These are phyloP conservation scores for Stereum hirsutum DNA, from an alignment of 1,284 basidiomycete species.

Conservation along the genomic window DNA sequence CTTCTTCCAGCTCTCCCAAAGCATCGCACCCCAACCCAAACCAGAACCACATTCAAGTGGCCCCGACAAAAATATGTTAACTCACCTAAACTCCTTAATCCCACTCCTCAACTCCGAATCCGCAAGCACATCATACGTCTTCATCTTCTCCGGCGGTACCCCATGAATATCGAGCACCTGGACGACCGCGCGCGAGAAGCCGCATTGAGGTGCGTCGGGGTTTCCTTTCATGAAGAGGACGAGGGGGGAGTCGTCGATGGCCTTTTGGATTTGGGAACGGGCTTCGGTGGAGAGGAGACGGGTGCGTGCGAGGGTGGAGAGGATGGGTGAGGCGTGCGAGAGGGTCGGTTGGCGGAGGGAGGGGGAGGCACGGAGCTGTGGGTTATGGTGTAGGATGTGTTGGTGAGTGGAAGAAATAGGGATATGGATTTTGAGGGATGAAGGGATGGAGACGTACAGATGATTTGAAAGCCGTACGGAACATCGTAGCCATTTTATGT, in stretches of 20 bases:
- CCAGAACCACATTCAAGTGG: slow-evolving; percentile 22
- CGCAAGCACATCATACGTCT: slow-evolving; percentile 86
- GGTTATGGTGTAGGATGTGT: slow-evolving; percentile 7
- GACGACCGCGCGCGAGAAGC: slow-evolving; percentile 90
- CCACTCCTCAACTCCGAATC: slow-evolving; percentile 76
- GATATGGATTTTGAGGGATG: neutral
- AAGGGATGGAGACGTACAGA: slow-evolving; percentile 25
- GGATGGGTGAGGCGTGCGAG: neutral
- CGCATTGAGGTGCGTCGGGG: slow-evolving; percentile 63
- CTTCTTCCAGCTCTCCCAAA: too few relatives aligned
- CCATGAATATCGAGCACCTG: slow-evolving; percentile 89
- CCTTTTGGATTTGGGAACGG: slow-evolving; percentile 40
- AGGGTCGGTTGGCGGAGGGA: too few relatives aligned
- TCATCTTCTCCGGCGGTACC: slow-evolving; percentile 71
- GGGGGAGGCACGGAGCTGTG: too few relatives aligned
- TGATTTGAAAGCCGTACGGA: slow-evolving; percentile 32
- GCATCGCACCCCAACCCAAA: too few relatives aligned
- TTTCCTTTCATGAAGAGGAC: slow-evolving; percentile 95
- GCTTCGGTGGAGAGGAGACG: slow-evolving; percentile 37
- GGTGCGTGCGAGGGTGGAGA: slow-evolving; percentile 11
- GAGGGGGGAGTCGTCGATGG: slow-evolving; percentile 63
- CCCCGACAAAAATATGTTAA: slow-evolving; percentile 3
- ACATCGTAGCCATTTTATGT: too few relatives aligned
- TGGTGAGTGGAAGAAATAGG: slow-evolving; percentile 8
- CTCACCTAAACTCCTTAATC: slow-evolving; percentile 96